Evolutionary conservation across 1,284 basidiomycete species (phyloP), one percentile per base, ranked within the genome.

Genomic region (Apiotrichum gracile): DNA sequence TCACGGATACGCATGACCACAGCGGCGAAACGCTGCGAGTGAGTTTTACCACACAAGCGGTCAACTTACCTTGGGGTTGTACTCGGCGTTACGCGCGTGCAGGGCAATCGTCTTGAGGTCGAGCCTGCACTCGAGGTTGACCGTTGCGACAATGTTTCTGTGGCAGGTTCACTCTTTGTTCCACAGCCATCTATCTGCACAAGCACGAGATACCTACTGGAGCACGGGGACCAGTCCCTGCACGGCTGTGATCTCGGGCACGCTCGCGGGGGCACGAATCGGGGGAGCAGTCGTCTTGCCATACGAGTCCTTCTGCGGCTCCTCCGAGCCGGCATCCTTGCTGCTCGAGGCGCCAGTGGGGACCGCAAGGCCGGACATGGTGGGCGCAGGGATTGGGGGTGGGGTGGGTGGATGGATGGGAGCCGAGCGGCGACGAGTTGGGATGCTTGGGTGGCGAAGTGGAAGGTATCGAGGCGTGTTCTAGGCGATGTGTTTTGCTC

Each of bases 1-100:
- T 98, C 94, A 66, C 96, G 91, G 72, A 99, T 98, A 78, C 96
- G 91, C 96, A 99, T 98, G 78, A 98, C 98, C 62, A 98, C 96
- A 57, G 96, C 96, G 62, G 96, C 96, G 79, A 98, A 98, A 86
- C 96, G 93, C 92, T 97, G 82, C 53, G 75, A 78, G 78, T 78
- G 77, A 80, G 74, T 68, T 25, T 22, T 14, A 24, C 21, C 25
- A 14, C 35, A 24, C n/a, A n/a, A n/a, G 19, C 24, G 43, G 38
- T 12, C 26, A 19, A 48, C 88, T 76, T 82, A 97, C 93, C 90
- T 98, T 98, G 45, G 96, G 96, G 73, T 97, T 98, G 78, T 98
- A 99, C 79, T 99, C 96, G 39, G 96, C 96, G 76, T 99, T 98
- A 60, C 96, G 83, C 1, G 96, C 96, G 67, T 98, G 96, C 58